Base-by-base conservation (phyloP, 2,329 filamentous ascomycete species). In the Fusarium praegraminearum region DNA sequence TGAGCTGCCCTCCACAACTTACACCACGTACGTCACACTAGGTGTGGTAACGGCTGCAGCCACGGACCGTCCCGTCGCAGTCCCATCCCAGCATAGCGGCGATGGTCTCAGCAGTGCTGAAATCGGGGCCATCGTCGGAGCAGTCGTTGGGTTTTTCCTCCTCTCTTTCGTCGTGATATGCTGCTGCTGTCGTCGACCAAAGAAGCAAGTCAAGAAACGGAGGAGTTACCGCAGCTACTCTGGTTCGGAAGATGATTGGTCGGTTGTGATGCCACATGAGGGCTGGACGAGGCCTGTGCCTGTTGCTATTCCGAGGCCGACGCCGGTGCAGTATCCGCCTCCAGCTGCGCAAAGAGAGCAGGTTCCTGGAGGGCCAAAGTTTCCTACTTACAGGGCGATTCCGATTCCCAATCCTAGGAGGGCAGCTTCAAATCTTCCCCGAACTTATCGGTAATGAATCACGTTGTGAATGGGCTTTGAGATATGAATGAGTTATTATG, bases 111-210 rank as follows among this genome's bases (percentile, higher is more conserved):
- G 76, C 1, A 72, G 77, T 28, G 75, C 70, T n/a, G 75, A 82
- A 50, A 76, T 84, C 32, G 82, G 80, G 7, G 82, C 78, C 40
- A 80, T 84, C 20, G 70, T 82, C 3, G 82, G 82, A 30, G 77
- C 77, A 35, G 63, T 83, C 3, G 73, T 81, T 13, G 81, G 77
- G 3, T 69, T 79, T n/a, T 76, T 80, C n/a, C 50, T 80, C 26
- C 62, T 82, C 24, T 52, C 78, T 32, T 55, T 82, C 32, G 28
- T 82, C 18, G 58, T 76, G 40, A 71, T 78, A 54, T 77, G 73
- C 50, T 83, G 78, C 49, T 82, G 79, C 72, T 68, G 73, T 32
- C 67, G 62, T 38, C 57, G 76, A 22, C 61, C 61, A 20, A 61
- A 43, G 5, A 59, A 41, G 1, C 62, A 56, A 10, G 44, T 62